Percentiles rank a stretch among this genome's conserved stretches.
These are phyloP conservation scores for Fusarium subglutinans DNA, from an alignment of 2,329 filamentous ascomycete genomes.

Conservation along the genomic window DNA sequence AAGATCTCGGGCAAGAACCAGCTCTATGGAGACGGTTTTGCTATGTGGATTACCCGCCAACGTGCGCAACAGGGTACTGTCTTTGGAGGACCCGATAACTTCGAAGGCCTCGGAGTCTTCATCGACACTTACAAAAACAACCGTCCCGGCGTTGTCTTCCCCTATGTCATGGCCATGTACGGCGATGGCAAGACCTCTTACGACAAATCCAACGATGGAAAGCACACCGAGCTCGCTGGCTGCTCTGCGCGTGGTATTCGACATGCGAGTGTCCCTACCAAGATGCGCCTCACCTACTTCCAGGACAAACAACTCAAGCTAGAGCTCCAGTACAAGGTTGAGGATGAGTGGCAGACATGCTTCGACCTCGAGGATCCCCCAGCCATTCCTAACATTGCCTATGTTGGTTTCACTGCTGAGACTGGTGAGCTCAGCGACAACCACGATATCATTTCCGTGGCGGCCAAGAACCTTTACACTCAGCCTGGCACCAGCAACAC, in stretches of 20 bases:
- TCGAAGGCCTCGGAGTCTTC: constrained; percentile 94
- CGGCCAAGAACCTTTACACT: constrained; percentile 88
- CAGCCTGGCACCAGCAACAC: constrained; percentile 56
- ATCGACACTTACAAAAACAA: constrained; percentile 99
- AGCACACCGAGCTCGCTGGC: constrained; percentile 89
- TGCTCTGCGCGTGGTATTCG: constrained; percentile 95
- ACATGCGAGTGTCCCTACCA: constrained; percentile 80
- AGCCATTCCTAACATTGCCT: constrained; percentile 80
- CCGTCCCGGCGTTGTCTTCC: constrained; percentile 92
- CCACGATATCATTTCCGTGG: constrained; percentile 92
- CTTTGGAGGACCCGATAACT: constrained; percentile 87
- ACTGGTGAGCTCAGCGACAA: constrained; percentile 97
- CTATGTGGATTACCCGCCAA: constrained; percentile 97
- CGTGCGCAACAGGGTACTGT: constrained; percentile 82
- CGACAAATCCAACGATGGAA: constrained; percentile 94
- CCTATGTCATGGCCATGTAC: constrained; percentile 98
- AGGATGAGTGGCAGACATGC: constrained; percentile 88
- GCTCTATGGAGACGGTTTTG: constrained; percentile 95
- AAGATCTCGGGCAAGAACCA: constrained; percentile 89
- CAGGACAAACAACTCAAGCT: constrained; percentile 92
- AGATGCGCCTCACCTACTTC: constrained; percentile 92
- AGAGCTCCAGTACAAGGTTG: constrained; percentile 92
- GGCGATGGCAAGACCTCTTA: constrained; percentile 90
- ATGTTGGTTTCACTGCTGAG: constrained; percentile 84
- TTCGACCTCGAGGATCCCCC: constrained; percentile 79